A percentile compares a stretch with the other conserved stretches of the same genome.
Conservation (phyloP, 257 asterid species). For the Gynochthodes officinalis region DNA sequence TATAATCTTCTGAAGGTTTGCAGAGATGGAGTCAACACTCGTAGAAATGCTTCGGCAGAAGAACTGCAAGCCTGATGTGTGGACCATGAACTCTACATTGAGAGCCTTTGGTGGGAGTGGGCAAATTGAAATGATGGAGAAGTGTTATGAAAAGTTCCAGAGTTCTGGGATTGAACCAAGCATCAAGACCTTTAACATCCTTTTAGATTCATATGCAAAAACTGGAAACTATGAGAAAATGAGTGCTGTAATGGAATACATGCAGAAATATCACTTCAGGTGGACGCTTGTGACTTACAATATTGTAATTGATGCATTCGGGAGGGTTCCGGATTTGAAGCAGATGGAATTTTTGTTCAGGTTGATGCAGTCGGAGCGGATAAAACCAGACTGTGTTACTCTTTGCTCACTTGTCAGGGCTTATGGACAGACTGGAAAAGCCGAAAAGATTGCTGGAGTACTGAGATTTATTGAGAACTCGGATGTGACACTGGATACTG, state of each 20-base stretch:
- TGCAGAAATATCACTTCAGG: constrained; percentile 80
- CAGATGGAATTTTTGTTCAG: constrained; percentile 83
- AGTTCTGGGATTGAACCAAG: constrained; percentile 79
- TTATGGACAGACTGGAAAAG: constrained; percentile 62
- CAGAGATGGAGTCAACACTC: constrained; percentile 78
- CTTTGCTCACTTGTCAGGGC: constrained; percentile 83
- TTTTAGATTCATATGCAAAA: constrained; percentile 81
- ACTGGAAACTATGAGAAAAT: constrained; percentile 70
- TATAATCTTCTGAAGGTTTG: constrained; percentile 48
- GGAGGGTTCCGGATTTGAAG: constrained; percentile 72
- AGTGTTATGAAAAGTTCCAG: constrained; percentile 84
- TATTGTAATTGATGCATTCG: constrained; percentile 87
- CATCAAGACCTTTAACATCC: constrained; percentile 87
- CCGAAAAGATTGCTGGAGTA: constrained; percentile 56
- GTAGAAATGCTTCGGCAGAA: constrained; percentile 70
- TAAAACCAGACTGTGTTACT: constrained; percentile 73
- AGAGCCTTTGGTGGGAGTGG: constrained; percentile 96
- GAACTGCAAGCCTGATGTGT: constrained; percentile 70
- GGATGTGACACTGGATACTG: constrained; percentile 66
- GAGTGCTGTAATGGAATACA: constrained; percentile 92
- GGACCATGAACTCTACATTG: constrained; percentile 96
- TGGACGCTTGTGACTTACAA: constrained; percentile 89
- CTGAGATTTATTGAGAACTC: constrained; percentile 62
- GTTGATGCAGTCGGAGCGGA: constrained; percentile 87
- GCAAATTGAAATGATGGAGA: constrained; percentile 89